Percentiles rank a stretch among this genome's conserved stretches.
phyloP scores from a whole-genome alignment of 2,329 filamentous ascomycete species.

The Dryadomyces quercus-mongolicae region DNA sequence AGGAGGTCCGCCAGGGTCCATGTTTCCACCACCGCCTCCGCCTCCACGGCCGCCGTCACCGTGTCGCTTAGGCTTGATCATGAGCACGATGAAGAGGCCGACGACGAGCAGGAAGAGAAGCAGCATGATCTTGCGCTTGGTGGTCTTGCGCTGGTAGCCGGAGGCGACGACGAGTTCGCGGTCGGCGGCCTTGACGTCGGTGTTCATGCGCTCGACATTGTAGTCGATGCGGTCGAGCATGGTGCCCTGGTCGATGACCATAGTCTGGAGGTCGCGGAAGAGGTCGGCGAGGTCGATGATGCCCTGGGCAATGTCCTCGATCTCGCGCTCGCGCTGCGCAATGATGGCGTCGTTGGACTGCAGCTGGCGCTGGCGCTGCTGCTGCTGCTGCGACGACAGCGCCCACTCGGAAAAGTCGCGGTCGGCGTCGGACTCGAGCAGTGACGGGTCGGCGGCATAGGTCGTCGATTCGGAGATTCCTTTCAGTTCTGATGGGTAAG shows the following conservation, averaged over 20 bases:
- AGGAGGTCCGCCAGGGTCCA: not conserved
- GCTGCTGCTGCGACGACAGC: constrained; percentile 52
- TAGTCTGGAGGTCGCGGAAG: constrained; percentile 88
- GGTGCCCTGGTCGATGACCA: constrained; percentile 88
- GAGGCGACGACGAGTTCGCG: constrained; percentile 84
- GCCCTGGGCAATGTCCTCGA: constrained; percentile 94
- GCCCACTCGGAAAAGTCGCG: constrained; percentile 84
- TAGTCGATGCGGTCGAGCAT: constrained; percentile 94
- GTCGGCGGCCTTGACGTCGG: constrained; percentile 83
- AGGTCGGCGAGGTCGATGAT: constrained; percentile 96
- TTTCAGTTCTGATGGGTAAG: constrained; percentile 48
- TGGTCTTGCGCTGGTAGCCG: constrained; percentile 76
- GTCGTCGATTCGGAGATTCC: constrained; percentile 41
- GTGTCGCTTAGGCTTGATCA: constrained; percentile 62
- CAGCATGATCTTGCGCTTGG: constrained; percentile 86
- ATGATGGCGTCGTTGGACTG: constrained; percentile 75
- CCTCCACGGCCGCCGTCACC: constrained; percentile 5
- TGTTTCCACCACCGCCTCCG: not conserved
- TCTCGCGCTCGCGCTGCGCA: constrained; percentile 85
- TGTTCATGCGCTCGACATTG: constrained; percentile 92
- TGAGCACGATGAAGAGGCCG: constrained; percentile 73
- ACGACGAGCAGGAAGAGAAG: constrained; percentile 74
- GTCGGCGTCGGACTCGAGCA: constrained; percentile 90
- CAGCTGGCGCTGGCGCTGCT: constrained; percentile 48
- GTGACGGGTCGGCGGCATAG: constrained; percentile 60